Conservation (phyloP, 106 monocot genomes). For the Iris macrosiphon region DNA sequence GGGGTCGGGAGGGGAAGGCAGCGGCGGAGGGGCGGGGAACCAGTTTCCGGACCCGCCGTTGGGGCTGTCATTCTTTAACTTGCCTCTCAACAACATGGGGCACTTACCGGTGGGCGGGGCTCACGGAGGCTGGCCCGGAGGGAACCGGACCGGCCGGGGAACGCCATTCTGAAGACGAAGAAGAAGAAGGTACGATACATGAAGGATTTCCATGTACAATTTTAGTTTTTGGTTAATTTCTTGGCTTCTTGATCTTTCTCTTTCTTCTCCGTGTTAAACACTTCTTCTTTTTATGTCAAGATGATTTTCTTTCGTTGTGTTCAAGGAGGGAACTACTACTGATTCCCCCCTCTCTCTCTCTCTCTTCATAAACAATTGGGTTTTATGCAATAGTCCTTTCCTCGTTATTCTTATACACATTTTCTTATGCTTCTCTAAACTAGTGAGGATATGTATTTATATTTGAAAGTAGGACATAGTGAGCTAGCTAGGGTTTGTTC, state of each 20-base stretch:
- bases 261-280: background rate
- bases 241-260: no score
- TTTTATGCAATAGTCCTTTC: no score
- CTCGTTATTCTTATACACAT: no score
- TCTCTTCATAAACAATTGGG: no score
- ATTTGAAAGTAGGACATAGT: no score
- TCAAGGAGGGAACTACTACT: no score
- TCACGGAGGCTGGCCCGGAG: background rate
- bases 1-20: no score
- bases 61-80: constrained; percentile 40
- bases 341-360: no score
- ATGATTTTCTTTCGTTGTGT: background rate
- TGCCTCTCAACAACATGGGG: constrained; percentile 29
- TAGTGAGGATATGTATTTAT: no score
- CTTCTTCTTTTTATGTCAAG: background rate
- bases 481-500: no score
- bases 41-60: constrained; percentile 27
- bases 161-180: constrained; percentile 11
- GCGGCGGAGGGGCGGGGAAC: background rate
- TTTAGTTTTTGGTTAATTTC: constrained; percentile 1
- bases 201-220: constrained; percentile 24
- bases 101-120: constrained; percentile 24
- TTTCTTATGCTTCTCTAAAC: no score
- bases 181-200: constrained; percentile 22
- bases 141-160: constrained; percentile 5